Base-by-base conservation (phyloP, 768 basidiomycete species). In the Leccinellum rugosiceps region DNA sequence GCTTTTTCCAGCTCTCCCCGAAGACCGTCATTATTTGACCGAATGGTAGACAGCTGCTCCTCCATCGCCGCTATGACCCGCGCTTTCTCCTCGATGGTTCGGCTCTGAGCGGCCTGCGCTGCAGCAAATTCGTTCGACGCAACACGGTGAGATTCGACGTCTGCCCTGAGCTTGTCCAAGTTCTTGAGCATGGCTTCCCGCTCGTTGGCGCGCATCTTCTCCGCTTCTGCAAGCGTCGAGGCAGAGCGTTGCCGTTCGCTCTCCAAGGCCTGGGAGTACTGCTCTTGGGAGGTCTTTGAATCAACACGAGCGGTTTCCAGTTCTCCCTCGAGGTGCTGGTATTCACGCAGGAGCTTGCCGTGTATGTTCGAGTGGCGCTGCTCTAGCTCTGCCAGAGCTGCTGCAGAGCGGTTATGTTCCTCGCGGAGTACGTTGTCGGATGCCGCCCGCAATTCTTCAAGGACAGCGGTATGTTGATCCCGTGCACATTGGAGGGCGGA, bases 291-390 rank as follows among this genome's bases (percentile, higher is more conserved):
- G 7, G 75, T 70, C 52, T 72, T 70, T 28, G 72, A 66, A 14
- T 74, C 70, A 7, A 72, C 63, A 66, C 85, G 87, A 67, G 84
- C 75, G 9, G 81, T 75, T 63, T 86, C 83, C 14, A 91, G 71
- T 67, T 92, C 86, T 58, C 84, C 62, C 25, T 56, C 46, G 11
- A 80, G 71, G 30, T 68, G 52, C 43, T 73, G 73, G 56, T 70
- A 74, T 43, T 75, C 74, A 57, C 69, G 72, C 26, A 67, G 62
- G 30, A 78, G 65, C 21, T 70, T 70, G 57, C 78, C 78, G 17
- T 77, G 74, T 52, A 84, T 83, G 44, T 78, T 73, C 23, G 75
- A 65, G 48, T 87, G 82, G 46, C 77, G 75, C 28, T 64, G 67
- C 57, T 81, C 75, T 21, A 87, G 68, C 15, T 82, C 82, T n/a